These are phyloP conservation scores for Oenanthe javanica DNA, from an alignment of 140 eudicot genomes.

Conservation along the genomic window DNA sequence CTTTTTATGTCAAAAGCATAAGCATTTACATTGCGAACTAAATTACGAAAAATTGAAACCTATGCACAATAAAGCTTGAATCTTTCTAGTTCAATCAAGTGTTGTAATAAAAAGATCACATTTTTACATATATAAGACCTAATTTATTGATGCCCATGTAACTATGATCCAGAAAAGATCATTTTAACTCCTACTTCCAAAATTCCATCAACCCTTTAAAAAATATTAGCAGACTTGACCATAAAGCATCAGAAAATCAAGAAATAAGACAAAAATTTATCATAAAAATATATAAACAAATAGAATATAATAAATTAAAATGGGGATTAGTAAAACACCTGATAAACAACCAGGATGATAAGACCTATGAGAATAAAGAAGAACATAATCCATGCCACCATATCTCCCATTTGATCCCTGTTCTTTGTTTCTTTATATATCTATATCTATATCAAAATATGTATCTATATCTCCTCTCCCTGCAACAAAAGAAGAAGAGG, in stretches of 20 bases:
- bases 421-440: not conserved
- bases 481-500: not conserved
- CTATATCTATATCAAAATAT: not conserved
- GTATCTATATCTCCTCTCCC: too few relatives aligned
- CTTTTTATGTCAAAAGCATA: not conserved
- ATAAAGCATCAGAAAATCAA: not conserved
- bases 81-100: not conserved
- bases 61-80: not conserved
- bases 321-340: constrained; percentile 16
- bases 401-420: constrained; percentile 19
- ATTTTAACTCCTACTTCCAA: not conserved
- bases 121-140: not conserved
- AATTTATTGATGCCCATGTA: not conserved
- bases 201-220: not conserved
- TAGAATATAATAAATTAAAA: not conserved
- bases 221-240: too few relatives aligned
- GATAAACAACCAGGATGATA: constrained; percentile 28
- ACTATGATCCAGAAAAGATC: not conserved
- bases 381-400: constrained; percentile 30
- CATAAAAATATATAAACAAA: not conserved
- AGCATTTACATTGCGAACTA: not conserved
- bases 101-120: not conserved
- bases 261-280: not conserved
- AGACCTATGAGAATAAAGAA: constrained; percentile 29
- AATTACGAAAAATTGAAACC: not conserved